A percentile compares a stretch with the other conserved stretches of the same genome.
Conservation (phyloP, 768 basidiomycete species). For the Hericium alpestre region DNA sequence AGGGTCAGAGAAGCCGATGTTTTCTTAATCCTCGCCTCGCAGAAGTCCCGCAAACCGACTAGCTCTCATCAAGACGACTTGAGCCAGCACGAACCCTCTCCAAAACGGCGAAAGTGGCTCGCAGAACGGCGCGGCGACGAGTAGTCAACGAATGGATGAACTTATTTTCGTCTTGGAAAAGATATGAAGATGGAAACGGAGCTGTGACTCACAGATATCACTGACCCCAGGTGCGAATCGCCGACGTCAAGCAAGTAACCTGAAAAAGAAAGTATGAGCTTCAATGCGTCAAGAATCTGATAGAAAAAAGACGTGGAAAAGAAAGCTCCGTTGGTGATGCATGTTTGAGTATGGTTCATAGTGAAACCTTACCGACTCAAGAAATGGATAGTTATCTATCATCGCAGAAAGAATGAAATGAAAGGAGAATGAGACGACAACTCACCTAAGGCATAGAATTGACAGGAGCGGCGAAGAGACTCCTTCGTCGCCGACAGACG, state of each 20-base stretch:
- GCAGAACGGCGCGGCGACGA: constrained; percentile 1
- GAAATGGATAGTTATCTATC: constrained; percentile 13
- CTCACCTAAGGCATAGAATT: constrained; percentile 1
- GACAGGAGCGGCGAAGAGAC: neutral
- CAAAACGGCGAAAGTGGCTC: constrained; percentile 4
- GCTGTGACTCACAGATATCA: too few relatives aligned
- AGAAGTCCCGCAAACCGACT: constrained; percentile 2
- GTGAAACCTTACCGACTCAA: constrained; percentile 14
- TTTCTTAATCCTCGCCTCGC: constrained; percentile 10
- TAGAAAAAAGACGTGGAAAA: neutral
- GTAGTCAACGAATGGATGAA: constrained; percentile 17
- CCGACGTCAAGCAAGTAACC: too few relatives aligned
- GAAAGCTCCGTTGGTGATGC: constrained; percentile 17
- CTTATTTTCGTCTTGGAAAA: constrained; percentile 12
- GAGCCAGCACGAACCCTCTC: constrained; percentile 1
- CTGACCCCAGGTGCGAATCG: too few relatives aligned
- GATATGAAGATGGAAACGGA: neutral
- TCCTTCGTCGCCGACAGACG: neutral
- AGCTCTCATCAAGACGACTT: constrained; percentile 9
- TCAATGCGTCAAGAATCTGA: neutral
- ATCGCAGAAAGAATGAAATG: constrained; percentile 3
- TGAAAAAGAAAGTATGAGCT: neutral
- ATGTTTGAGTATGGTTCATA: constrained; percentile 16
- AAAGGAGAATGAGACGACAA: neutral
- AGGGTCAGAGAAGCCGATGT: constrained; percentile 14